phyloP scores from a whole-genome alignment of 306 rosid genomes.

The Adenanthera pavonina region DNA sequence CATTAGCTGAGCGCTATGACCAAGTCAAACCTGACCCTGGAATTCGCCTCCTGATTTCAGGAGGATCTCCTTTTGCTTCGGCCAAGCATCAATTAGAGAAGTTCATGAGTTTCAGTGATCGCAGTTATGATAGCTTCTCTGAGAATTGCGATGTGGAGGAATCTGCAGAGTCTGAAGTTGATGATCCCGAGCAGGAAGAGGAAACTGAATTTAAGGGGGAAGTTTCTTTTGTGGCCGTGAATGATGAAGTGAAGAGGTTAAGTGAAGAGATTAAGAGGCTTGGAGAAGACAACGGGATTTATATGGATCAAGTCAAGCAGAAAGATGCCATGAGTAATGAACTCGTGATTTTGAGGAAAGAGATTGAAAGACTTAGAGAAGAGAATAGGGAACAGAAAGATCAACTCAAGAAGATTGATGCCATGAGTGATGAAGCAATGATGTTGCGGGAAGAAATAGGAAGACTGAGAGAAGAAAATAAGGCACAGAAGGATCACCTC shows the following conservation, averaged over 20 bases:
- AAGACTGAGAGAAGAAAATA: constrained; percentile 60
- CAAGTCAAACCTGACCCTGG: constrained; percentile 65
- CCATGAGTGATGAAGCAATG: constrained; percentile 42
- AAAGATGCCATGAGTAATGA: constrained; percentile 35
- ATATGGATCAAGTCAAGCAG: constrained; percentile 42
- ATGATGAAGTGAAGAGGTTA: constrained; percentile 52
- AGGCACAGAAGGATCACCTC: constrained; percentile 50
- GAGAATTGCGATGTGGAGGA: constrained; percentile 65
- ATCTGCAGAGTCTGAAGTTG: constrained; percentile 75
- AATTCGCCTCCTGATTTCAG: constrained; percentile 48
- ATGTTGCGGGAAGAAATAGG: constrained; percentile 57
- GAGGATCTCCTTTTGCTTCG: constrained; percentile 58
- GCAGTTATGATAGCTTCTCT: constrained; percentile 55
- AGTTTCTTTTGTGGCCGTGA: constrained; percentile 33
- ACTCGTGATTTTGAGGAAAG: constrained; percentile 47
- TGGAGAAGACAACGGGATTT: constrained; percentile 54
- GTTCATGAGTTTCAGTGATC: constrained; percentile 41
- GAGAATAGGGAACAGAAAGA: constrained; percentile 53
- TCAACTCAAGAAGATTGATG: constrained; percentile 35
- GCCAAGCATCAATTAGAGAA: constrained; percentile 52
- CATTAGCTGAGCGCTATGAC: constrained; percentile 74
- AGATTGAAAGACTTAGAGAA: constrained; percentile 50
- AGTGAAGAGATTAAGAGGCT: constrained; percentile 56
- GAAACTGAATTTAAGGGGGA: constrained; percentile 40
- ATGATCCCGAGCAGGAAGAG: constrained; percentile 75